Evolutionary conservation across 2,329 filamentous ascomycete species (phyloP).

Genomic region (Aspergillus luchuensis): DNA sequence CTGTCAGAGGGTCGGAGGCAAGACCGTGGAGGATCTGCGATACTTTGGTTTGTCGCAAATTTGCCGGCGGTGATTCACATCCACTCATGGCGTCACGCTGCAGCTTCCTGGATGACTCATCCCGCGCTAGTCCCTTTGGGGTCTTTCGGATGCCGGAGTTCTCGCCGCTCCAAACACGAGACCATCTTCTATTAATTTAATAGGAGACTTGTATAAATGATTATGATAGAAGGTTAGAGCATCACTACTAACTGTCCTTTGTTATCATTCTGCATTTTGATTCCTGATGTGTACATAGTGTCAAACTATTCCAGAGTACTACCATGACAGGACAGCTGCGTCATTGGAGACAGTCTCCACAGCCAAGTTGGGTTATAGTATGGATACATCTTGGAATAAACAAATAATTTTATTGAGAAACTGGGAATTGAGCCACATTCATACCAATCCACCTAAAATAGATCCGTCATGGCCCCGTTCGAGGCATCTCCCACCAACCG

Average conservation of each 20-base stretch:
- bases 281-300: not conserved
- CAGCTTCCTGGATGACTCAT: constrained; percentile 20
- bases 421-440: too few species aligned
- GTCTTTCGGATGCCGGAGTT: not conserved
- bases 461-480: constrained; percentile 86
- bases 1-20: constrained; percentile 20
- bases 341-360: not conserved
- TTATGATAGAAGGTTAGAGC: too few species aligned
- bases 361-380: not conserved
- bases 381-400: not conserved
- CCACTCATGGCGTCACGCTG: constrained; percentile 24
- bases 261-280: not conserved
- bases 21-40: constrained; percentile 22
- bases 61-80: constrained; percentile 12
- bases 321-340: not conserved
- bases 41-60: constrained; percentile 8
- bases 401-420: too few species aligned
- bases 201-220: too few species aligned
- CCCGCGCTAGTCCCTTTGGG: not conserved
- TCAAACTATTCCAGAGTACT: not conserved
- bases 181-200: not conserved
- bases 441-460: constrained; percentile 50
- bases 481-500: constrained; percentile 85
- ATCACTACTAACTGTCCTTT: too few species aligned
- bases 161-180: not conserved